phyloP scores from a whole-genome alignment of 495 filamentous ascomycete genomes.

The Daldinia bambusicola region DNA sequence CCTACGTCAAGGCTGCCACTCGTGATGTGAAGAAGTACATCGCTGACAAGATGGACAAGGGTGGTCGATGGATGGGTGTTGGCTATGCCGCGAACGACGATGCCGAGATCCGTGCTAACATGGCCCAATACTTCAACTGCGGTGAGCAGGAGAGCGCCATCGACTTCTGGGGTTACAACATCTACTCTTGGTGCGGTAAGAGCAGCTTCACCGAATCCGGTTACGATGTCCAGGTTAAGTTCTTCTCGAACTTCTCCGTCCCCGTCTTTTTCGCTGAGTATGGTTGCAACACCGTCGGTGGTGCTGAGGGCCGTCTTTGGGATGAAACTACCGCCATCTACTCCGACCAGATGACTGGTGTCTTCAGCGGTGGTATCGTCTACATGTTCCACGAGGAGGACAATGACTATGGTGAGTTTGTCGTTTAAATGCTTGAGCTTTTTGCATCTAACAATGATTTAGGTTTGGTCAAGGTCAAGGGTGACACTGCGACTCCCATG shows the following conservation, averaged over 20 bases:
- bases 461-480: slow-evolving; percentile 73
- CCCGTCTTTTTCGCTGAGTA: slow-evolving; percentile 99
- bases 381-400: slow-evolving; percentile 97
- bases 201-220: slow-evolving; percentile 77
- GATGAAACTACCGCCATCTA: slow-evolving; percentile 88
- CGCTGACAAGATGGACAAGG: slow-evolving; percentile 63
- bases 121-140: slow-evolving; percentile 95
- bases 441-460: slow-evolving; percentile 7
- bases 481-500: slow-evolving; percentile 67
- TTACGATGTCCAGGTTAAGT: slow-evolving; percentile 79
- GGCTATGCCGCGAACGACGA: slow-evolving; percentile 97
- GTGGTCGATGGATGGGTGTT: slow-evolving; percentile 83
- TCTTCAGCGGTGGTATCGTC: slow-evolving; percentile 94
- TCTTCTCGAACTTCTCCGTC: slow-evolving; percentile 87
- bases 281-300: slow-evolving; percentile 78
- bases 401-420: slow-evolving; percentile 80
- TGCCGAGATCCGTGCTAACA: slow-evolving; percentile 74
- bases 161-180: slow-evolving; percentile 99
- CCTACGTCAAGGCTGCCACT: slow-evolving; percentile 95
- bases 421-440: neutral
- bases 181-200: slow-evolving; percentile 96
- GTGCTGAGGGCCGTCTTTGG: slow-evolving; percentile 76
- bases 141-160: slow-evolving; percentile 71
- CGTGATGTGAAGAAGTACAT: slow-evolving; percentile 96
- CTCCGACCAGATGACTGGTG: slow-evolving; percentile 78